phyloP scores from a whole-genome alignment of 2,329 filamentous ascomycete species.

The Colletotrichum karsti region DNA sequence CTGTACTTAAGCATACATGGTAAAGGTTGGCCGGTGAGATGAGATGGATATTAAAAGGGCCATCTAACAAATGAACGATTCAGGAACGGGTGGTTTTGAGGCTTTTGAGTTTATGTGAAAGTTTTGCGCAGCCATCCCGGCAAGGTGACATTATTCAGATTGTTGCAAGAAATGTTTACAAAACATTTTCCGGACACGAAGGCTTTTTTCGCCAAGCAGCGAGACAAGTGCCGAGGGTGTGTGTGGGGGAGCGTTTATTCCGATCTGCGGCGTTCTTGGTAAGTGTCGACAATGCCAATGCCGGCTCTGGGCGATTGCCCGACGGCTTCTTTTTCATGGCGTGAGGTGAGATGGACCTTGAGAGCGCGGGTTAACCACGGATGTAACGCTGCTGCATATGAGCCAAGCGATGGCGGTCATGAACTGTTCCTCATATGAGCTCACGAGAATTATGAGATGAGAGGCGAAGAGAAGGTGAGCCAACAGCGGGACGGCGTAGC shows the following conservation, averaged over 20 bases:
- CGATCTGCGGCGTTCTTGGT: conserved; percentile 15
- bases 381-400: background rate
- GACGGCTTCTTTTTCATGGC: background rate
- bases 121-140: background rate
- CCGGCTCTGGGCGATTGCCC: background rate
- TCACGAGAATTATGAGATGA: background rate
- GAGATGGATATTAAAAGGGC: conserved; percentile 4
- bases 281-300: background rate
- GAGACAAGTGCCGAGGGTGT: conserved; percentile 5
- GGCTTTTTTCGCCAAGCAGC: background rate
- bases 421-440: too few relatives aligned
- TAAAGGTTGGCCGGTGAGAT: background rate
- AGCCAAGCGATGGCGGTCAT: background rate
- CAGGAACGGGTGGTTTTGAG: background rate
- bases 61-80: background rate
- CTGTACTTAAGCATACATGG: background rate
- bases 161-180: background rate
- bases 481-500: conserved; percentile 14
- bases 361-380: background rate
- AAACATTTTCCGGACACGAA: background rate
- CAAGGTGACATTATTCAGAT: background rate
- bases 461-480: background rate
- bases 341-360: background rate
- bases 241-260: conserved; percentile 9
- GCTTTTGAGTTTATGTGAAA: background rate